Evolutionary conservation across 441 rosid species (phyloP), one percentile per base, ranked within the genome.

Genomic region (Pelargonium fulgidum): DNA sequence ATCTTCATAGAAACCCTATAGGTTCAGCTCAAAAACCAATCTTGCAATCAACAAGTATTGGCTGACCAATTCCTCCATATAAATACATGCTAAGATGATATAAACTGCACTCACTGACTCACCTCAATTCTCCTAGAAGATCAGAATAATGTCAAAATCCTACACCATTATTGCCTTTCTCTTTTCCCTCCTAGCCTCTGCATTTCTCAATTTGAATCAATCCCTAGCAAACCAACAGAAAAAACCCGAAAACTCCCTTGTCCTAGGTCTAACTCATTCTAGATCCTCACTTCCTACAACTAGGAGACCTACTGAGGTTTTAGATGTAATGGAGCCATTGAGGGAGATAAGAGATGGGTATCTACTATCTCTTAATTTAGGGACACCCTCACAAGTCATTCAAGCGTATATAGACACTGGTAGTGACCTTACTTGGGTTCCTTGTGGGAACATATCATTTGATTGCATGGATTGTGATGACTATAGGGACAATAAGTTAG

Each of bases 391-490:
- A 33, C 97, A 89, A 74, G 75, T 75, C 70, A 84, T 88, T 67
- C 91, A 89, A 79, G 89, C 88, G 5, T 86, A 81, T 64, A 81
- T 92, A 88, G 97, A 92, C 68, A 89, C 97, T 1, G 97, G 97
- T 0, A 91, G 94, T 77, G 97, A 91, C 80, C 89, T 91, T 59
- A 85, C 85, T 72, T 92, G 97, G 97, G 96, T 85, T 68, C 96
- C 97, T 22, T 92, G 94, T 65, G 92, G 96, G 19, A 85, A 85
- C 79, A 47, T 85, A 47, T 76, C 89, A 26, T 89, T 92, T 64
- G 85, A 85, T 71, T 92, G 97, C 70, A 74, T 86, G 0, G 87
- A 85, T 52, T 92, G 96, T 72, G 85, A 83, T 75, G 91, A 85
- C 64, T 84, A 75, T 54, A 81, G 81, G 70, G 81, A 73, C 67